Conservation (phyloP, 192 early-diverging fungal genomes). For the Umbelopsis ramanniana region DNA sequence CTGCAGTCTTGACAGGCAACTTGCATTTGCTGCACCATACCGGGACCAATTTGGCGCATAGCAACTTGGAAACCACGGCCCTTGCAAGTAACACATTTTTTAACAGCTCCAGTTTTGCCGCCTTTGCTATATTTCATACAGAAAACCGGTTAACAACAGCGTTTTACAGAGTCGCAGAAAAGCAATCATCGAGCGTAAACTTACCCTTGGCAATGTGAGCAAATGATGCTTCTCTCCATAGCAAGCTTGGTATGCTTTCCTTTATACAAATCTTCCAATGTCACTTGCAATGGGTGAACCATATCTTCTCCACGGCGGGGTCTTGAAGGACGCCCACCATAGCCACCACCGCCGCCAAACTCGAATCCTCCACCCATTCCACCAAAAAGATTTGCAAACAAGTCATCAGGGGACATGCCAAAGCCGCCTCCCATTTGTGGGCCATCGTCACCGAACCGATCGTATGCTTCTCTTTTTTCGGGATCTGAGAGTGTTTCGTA, state of each 20-base stretch:
- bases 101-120: conserved; percentile 77
- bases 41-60: conserved; percentile 83
- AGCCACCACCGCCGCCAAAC: conserved; percentile 40
- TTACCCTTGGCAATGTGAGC: conserved; percentile 66
- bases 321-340: conserved; percentile 42
- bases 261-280: conserved; percentile 94
- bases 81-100: conserved; percentile 74
- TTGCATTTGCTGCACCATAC: conserved; percentile 92
- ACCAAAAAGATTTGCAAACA: conserved; percentile 87
- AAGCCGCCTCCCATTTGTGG: conserved; percentile 64
- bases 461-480: conserved; percentile 85
- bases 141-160: background rate
- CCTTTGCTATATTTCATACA: conserved; percentile 64
- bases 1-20: conserved; percentile 81
- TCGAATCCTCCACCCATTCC: conserved; percentile 55
- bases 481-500: conserved; percentile 86
- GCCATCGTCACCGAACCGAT: conserved; percentile 91
- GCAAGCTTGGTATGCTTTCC: conserved; percentile 84
- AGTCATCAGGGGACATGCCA: conserved; percentile 80
- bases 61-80: conserved; percentile 82
- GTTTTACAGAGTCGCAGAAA: background rate
- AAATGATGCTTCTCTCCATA: conserved; percentile 79
- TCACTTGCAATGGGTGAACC: conserved; percentile 75
- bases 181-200: background rate
- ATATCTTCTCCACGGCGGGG: conserved; percentile 60